Conservation (phyloP, 2,329 filamentous ascomycete species). For the Colletotrichum incanum region DNA sequence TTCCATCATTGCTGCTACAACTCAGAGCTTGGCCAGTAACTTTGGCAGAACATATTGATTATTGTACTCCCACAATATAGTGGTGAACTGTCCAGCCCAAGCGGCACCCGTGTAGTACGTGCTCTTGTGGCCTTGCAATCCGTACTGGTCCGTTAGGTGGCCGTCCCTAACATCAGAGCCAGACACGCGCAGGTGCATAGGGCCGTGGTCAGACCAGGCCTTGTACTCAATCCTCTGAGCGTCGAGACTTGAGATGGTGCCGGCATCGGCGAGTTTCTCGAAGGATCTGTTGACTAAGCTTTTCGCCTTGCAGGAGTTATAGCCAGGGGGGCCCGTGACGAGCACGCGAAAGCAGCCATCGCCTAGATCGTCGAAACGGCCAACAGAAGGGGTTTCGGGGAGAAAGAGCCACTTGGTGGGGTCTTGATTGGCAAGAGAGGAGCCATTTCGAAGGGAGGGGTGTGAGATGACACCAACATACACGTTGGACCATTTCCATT, state of each 20-base stretch:
- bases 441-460: constrained; percentile 49
- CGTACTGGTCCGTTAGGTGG: constrained; percentile 55
- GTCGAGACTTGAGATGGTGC: constrained; percentile 44
- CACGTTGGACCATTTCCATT: constrained; percentile 52
- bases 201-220: constrained; percentile 50
- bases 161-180: constrained; percentile 50
- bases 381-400: constrained; percentile 48
- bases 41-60: constrained; percentile 49
- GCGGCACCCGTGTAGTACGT: constrained; percentile 59
- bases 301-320: constrained; percentile 46
- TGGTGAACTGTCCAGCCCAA: constrained; percentile 51
- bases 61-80: constrained; percentile 53
- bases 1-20: background rate
- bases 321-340: constrained; percentile 46
- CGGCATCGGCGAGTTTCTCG: constrained; percentile 44
- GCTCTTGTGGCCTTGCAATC: constrained; percentile 56
- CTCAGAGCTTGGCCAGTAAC: constrained; percentile 43
- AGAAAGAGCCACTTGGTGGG: constrained; percentile 49
- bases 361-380: constrained; percentile 49
- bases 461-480: constrained; percentile 52
- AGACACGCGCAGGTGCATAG: constrained; percentile 51
- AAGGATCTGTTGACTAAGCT: constrained; percentile 46
- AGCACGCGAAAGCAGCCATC: constrained; percentile 49
- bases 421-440: constrained; percentile 49
- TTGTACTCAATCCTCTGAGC: constrained; percentile 45